Percentiles rank a stretch among this genome's conserved stretches.
Evolutionary conservation across 352 stramenopile species (phyloP).

Genomic region (Phytopythium sindhum): DNA sequence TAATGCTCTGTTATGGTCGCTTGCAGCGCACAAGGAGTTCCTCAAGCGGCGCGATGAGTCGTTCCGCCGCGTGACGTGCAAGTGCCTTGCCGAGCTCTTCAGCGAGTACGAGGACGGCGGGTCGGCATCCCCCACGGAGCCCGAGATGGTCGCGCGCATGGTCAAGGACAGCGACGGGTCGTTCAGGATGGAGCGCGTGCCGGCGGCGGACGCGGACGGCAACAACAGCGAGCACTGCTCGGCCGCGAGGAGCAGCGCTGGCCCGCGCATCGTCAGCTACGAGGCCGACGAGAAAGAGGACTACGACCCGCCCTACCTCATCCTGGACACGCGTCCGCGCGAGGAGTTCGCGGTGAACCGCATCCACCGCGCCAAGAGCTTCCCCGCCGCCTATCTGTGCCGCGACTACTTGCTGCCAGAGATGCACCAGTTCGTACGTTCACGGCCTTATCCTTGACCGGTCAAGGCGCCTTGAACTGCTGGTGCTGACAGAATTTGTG

Average conservation of each 20-base stretch:
- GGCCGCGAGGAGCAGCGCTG: constrained; percentile 14
- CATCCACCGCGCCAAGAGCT: constrained; percentile 68
- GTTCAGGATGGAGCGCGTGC: constrained; percentile 68
- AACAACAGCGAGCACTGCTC: constrained; percentile 18
- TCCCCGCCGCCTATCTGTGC: constrained; percentile 50
- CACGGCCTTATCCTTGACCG: neutral
- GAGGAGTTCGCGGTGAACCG: constrained; percentile 70
- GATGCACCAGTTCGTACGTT: constrained; percentile 68
- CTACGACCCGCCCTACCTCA: constrained; percentile 71
- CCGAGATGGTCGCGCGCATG: constrained; percentile 77
- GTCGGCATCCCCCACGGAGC: constrained; percentile 21
- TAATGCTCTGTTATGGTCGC: neutral
- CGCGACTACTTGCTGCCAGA: constrained; percentile 64
- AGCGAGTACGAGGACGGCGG: constrained; percentile 66
- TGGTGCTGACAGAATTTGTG: neutral
- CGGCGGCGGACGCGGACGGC: constrained; percentile 36
- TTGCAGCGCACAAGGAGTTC: constrained; percentile 70
- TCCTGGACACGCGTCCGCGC: constrained; percentile 64
- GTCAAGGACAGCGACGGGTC: constrained; percentile 63
- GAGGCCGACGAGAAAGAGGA: constrained; percentile 73
- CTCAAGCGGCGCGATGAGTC: constrained; percentile 79
- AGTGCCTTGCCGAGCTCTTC: constrained; percentile 75
- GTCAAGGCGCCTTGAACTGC: neutral
- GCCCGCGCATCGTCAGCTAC: constrained; percentile 73
- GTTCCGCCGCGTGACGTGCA: constrained; percentile 64